Evolutionary conservation across 2,329 filamentous ascomycete genomes (phyloP), one percentile per base, ranked within the genome.

Genomic region (Penicillium occitanis): DNA sequence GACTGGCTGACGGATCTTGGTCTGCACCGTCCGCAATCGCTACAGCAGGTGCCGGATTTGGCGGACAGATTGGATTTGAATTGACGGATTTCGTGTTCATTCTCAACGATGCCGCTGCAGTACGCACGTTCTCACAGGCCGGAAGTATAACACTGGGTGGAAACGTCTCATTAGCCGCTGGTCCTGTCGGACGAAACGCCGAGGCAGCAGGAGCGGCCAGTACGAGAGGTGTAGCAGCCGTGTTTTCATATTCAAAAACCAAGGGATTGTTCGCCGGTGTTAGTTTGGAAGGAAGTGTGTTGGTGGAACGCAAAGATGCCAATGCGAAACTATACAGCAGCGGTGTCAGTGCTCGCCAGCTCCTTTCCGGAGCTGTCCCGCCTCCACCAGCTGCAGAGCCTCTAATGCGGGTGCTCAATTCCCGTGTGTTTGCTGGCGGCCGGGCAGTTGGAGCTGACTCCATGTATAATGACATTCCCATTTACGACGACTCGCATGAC

Each of bases 171-270:
- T 90, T 99, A 72, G 95, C 95, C 19, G 95, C 95, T 6, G 95
- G 95, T 1, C 95, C 95, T 0, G 87, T 99, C 30, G 95, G 95
- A 64, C 87, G 95, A 73, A 98, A 97, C 79, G 95, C 94, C 55
- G 95, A 99, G 79, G 95, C 95, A 13, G 94, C 95, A 42, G 95
- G 95, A 69, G 94, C 93, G 14, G 95, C 95, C 7, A 97, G 92
- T 71, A 84, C 96, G 69, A 94, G 89, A 82, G 89, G 92, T 69
- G 90, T 98, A 8, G 91, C 93, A 0, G 95, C 92, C 63, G 90
- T 99, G 60, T 99, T 99, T 83, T 92, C 91, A 73, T 99, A 99
- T 84, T 95, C 91, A 77, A 98, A 97, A 82, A 99, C 95, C 13
- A 98, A 97, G 82, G 95, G 95, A 22, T 82, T 99, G 37, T 99